Conservation (phyloP, 257 asterid species). For the Capsicum pubescens region DNA sequence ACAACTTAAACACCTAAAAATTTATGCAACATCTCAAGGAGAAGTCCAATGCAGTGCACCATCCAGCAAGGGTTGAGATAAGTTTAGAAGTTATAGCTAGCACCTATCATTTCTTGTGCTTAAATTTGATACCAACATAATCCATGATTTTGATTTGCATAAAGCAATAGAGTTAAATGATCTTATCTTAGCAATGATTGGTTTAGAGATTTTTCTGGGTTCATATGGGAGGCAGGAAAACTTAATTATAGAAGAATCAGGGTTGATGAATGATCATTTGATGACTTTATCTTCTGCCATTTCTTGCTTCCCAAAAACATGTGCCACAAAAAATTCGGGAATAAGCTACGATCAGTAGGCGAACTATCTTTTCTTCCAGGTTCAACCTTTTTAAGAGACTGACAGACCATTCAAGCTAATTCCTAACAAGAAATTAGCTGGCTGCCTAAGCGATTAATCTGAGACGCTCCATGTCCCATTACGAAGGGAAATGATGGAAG, state of each 20-base stretch:
- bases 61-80: neutral
- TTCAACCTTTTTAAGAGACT: conserved; percentile 6
- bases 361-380: neutral
- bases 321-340: conserved; percentile 14
- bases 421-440: neutral
- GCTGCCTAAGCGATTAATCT: neutral
- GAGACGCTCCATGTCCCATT: neutral
- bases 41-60: neutral
- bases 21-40: neutral
- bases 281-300: neutral
- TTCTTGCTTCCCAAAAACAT: neutral
- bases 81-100: neutral
- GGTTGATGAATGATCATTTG: neutral
- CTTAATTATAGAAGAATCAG: neutral
- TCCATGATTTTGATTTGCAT: neutral
- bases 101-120: neutral
- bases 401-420: neutral
- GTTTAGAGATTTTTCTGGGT: neutral
- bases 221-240: conserved; percentile 2
- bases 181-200: neutral
- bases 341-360: conserved; percentile 1
- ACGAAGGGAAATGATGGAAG: neutral
- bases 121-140: neutral
- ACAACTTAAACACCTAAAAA: neutral
- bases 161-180: neutral